Conservation (phyloP, 2,329 filamentous ascomycete genomes). For the Reticulascus tulasneorum region DNA sequence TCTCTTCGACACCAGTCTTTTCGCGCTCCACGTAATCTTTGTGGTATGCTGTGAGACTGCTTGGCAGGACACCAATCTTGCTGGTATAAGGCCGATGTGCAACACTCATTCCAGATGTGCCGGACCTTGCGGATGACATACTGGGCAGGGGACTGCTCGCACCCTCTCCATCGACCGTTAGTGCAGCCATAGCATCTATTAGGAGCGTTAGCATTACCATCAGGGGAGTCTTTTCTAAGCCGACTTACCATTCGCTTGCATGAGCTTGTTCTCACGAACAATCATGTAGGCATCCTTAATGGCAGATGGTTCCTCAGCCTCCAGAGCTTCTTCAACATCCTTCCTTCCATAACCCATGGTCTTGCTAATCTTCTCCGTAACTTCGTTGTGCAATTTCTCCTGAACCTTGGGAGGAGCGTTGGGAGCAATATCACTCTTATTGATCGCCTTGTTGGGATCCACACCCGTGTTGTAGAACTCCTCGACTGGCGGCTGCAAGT, state of each 20-base stretch:
- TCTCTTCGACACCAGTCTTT: conserved; percentile 47
- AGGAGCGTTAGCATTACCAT: not conserved
- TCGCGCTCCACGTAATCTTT: conserved; percentile 80
- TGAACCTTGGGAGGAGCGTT: conserved; percentile 74
- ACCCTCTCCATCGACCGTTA: conserved; percentile 29
- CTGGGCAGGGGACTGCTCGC: conserved; percentile 47
- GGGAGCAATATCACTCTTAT: conserved; percentile 75
- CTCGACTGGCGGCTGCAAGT: conserved; percentile 81
- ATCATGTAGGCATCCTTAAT: conserved; percentile 99
- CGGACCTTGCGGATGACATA: conserved; percentile 52
- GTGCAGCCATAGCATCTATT: conserved; percentile 23
- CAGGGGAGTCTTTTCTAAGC: too few species aligned
- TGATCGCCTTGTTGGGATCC: conserved; percentile 87
- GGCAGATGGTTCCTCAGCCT: conserved; percentile 88
- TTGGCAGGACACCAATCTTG: conserved; percentile 88
- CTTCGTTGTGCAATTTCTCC: conserved; percentile 85
- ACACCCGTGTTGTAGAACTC: conserved; percentile 94
- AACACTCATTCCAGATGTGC: conserved; percentile 43
- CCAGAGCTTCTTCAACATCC: conserved; percentile 91
- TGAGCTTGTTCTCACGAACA: conserved; percentile 94
- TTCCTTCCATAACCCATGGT: conserved; percentile 96
- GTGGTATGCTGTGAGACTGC: conserved; percentile 86
- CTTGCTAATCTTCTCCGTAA: conserved; percentile 92
- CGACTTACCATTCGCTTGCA: conserved; percentile 85
- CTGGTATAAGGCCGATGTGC: conserved; percentile 61